These are phyloP conservation scores for Citrus hindsii DNA, from an alignment of 345 rosid species.

Conservation along the genomic window DNA sequence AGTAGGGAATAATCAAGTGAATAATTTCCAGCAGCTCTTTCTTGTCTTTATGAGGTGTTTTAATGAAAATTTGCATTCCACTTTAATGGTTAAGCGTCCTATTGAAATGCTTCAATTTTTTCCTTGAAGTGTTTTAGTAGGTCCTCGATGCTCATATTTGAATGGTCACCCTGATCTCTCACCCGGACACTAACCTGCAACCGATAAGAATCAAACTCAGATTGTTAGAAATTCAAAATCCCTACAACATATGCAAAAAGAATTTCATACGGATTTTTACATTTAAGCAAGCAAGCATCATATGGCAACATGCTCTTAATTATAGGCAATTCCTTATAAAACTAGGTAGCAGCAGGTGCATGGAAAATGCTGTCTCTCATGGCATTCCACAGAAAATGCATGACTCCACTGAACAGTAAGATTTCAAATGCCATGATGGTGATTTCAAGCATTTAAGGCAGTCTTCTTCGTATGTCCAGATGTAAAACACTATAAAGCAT, in stretches of 20 bases:
- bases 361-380: background rate
- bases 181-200: constrained; percentile 78
- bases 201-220: background rate
- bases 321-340: background rate
- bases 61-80: background rate
- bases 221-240: background rate
- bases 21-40: background rate
- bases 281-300: background rate
- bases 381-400: background rate
- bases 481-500: background rate
- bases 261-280: background rate
- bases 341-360: too few relatives aligned
- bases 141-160: constrained; percentile 52
- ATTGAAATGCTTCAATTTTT: constrained; percentile 54
- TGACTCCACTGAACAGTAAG: background rate
- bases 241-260: too few relatives aligned
- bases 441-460: too few relatives aligned
- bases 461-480: background rate
- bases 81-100: constrained; percentile 2
- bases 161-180: constrained; percentile 65
- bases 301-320: background rate
- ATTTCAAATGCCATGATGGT: too few relatives aligned
- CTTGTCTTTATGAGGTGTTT: background rate
- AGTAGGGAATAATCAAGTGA: background rate
- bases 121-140: constrained; percentile 57